Base-by-base conservation (phyloP, 805 yeast genomes). In the Myxozyma udenii region DNA sequence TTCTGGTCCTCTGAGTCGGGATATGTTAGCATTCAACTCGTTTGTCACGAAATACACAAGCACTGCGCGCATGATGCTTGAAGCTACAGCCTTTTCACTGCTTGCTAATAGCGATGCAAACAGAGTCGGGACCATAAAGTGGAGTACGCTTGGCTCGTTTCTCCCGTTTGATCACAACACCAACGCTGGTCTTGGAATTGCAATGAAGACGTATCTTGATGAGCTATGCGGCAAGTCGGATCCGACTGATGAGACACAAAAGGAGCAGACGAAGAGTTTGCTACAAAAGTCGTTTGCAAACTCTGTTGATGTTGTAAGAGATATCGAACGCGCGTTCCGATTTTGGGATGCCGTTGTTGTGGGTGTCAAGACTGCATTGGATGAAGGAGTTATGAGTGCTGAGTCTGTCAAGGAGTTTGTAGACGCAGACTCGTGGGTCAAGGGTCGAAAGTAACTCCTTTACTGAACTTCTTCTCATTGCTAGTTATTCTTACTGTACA, bases 1-100 rank as follows among this genome's bases (percentile, higher is more conserved):
- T 68, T 76, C 77, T 41, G 90, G 90, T 1, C 89, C 88, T 12
- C 73, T 87, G 30, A 85, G 87, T 16, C 78, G 83, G 58, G 76
- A 79, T 35, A 71, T 87, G 32, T 71, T 86, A 44, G 77, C 80
- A 40, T 85, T 84, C 65, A 77, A 89, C 63, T 82, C 88, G 18
- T 79, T 80, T 50, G 65, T 84, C 42, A 75, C 80, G 48, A 77
- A 77, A 43, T 66, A 84, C 43, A 75, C 75, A 26, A 69, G 67
- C 21, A 74, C 74, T 38, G 64, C 81, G 24, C 75, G 79, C 53
- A 81, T 80, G 57, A 67, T 82, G n/a, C 64, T 80, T 25, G 84
- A 80, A 58, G 73, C 74, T 42, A 75, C 73, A 45, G 62, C 74
- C 51, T 77, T 74, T 63, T 79, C 81, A 19, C 73, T 76, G 46